Conservation (phyloP, 768 basidiomycete species). For the Sistotremastrum niveocremeum region DNA sequence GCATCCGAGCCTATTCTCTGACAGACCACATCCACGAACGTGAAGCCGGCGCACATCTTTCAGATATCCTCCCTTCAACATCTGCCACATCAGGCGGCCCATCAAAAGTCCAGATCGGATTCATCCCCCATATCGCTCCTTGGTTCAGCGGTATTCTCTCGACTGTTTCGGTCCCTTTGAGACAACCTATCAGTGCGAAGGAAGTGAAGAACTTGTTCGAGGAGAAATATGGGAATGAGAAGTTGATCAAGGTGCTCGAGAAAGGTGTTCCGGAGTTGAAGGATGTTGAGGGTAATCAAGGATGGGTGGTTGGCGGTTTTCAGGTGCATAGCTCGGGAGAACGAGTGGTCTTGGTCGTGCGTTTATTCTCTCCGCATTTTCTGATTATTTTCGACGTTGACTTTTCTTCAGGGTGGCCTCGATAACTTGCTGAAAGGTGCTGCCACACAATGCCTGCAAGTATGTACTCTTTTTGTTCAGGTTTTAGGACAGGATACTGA, state of each 20-base stretch:
- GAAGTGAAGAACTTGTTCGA: constrained; percentile 67
- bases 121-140: constrained; percentile 75
- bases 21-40: constrained; percentile 99
- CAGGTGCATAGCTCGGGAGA: constrained; percentile 85
- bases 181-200: constrained; percentile 46
- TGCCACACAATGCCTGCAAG: constrained; percentile 96
- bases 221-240: constrained; percentile 63
- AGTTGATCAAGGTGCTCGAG: constrained; percentile 46
- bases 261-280: constrained; percentile 58
- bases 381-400: neutral
- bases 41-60: constrained; percentile 79
- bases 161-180: constrained; percentile 72
- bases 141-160: constrained; percentile 98
- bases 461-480: constrained; percentile 22
- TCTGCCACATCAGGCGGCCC: constrained; percentile 1
- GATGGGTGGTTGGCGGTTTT: constrained; percentile 84
- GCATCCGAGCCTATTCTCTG: constrained; percentile 72
- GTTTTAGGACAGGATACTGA: neutral
- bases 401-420: constrained; percentile 58
- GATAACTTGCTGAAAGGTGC: constrained; percentile 98
- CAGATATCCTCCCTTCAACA: constrained; percentile 32
- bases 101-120: constrained; percentile 46
- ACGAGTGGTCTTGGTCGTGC: constrained; percentile 84
- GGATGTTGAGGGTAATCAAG: constrained; percentile 74
- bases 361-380: constrained; percentile 17